These are phyloP conservation scores for Henningerozyma blattae DNA, from an alignment of 805 yeast genomes.

Conservation along the genomic window DNA sequence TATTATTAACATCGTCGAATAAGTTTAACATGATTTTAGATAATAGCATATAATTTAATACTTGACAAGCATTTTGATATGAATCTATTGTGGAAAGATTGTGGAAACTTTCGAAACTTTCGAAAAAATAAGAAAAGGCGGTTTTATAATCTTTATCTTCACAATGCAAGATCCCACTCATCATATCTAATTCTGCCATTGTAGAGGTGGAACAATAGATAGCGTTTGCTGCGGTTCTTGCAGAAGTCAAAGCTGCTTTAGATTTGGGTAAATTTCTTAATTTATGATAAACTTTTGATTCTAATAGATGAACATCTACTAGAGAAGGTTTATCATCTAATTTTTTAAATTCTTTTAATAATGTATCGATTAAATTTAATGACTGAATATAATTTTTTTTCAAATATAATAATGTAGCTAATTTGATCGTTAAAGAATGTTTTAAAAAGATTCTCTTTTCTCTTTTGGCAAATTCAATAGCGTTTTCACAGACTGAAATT, in stretches of 20 bases:
- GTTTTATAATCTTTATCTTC: slow-evolving; percentile 96
- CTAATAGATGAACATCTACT: slow-evolving; percentile 90
- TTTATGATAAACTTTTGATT: slow-evolving; percentile 81
- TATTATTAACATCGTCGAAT: slow-evolving; percentile 72
- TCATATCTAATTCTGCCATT: slow-evolving; percentile 90
- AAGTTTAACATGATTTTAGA: slow-evolving; percentile 87
- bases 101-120: slow-evolving; percentile 84
- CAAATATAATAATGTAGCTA: slow-evolving; percentile 62
- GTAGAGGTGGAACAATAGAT: slow-evolving; percentile 88
- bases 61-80: slow-evolving; percentile 59
- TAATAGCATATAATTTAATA: slow-evolving; percentile 82
- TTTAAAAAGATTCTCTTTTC: slow-evolving; percentile 82
- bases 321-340: slow-evolving; percentile 91
- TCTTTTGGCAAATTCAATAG: slow-evolving; percentile 76
- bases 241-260: slow-evolving; percentile 84
- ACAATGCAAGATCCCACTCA: slow-evolving; percentile 91
- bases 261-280: slow-evolving; percentile 84
- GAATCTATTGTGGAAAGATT: slow-evolving; percentile 21
- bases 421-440: slow-evolving; percentile 75
- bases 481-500: slow-evolving; percentile 59
- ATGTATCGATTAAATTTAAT: slow-evolving; percentile 53
- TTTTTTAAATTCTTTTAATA: slow-evolving; percentile 79
- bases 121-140: slow-evolving; percentile 89
- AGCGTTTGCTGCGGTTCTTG: slow-evolving; percentile 95
- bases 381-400: slow-evolving; percentile 58